Base-by-base conservation (phyloP, 495 filamentous ascomycete genomes). In the Durotheca rogersii region DNA sequence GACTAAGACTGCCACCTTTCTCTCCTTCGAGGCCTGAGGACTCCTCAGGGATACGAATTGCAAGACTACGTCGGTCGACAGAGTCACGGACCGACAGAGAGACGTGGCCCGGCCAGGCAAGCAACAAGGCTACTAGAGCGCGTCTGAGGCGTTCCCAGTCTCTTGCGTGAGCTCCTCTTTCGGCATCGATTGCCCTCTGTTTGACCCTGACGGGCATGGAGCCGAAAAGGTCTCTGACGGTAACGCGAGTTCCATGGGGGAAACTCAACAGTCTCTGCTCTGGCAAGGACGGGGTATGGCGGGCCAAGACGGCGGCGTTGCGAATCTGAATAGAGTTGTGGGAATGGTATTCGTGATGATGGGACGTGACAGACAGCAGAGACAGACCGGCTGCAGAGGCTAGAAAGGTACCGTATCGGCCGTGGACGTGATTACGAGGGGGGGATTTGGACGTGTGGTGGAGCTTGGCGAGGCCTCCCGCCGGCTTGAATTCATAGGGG, bases 121-220 rank as follows among this genome's bases (percentile, higher is more conserved):
- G 70, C 19, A 93, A 62, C 1, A 95, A 56, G 2, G 81, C 79
- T 12, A 84, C 76, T 7, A 89, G 57, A 2, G 64, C 58, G 32
- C 72, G 76, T 56, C 77, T 80, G 17, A 96, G 69, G 1, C 71
- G 67, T 10, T 88, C 81, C 85, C 89, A 92, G 41, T 87, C 78
- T 43, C 67, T 76, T 18, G 54, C 49, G 17, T 67, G 65, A 1
- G 58, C 62, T 7, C 62, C 40, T 27, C 78, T 78, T 20, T 90
- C 85, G 2, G 81, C 49, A 34, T 86, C 80, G 7, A 76, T 69
- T 1, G 73, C 71, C 56, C 90, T 78, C 60, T 87, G 87, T 68
- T 93, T 95, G 15, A 96, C 84, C n/a, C 94, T 85, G 7, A 98
- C 93, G 1, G 93, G 93, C 85, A 98, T 90, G 38, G 89, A 90